Conservation (phyloP, 2,329 filamentous ascomycete species). For the Parastagonospora nodorum region DNA sequence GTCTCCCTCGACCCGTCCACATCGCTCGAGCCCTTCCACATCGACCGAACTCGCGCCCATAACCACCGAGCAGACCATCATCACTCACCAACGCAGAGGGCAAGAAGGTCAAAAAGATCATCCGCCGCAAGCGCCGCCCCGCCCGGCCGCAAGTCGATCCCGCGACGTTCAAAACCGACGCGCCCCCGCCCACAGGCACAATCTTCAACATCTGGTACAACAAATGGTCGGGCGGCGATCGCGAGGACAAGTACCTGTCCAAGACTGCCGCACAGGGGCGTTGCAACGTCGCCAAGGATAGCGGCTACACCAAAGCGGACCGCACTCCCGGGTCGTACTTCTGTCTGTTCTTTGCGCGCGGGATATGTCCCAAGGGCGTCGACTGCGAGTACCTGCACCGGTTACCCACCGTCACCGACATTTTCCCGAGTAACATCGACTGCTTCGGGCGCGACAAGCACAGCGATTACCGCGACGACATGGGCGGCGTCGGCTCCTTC, state of each 20-base stretch:
- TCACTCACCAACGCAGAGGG: constrained; percentile 48
- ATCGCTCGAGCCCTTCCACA: constrained; percentile 22
- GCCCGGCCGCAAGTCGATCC: constrained; percentile 91
- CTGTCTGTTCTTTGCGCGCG: constrained; percentile 89
- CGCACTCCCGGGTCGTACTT: constrained; percentile 73
- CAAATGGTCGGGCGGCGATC: constrained; percentile 95
- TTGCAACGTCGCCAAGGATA: constrained; percentile 79
- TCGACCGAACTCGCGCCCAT: constrained; percentile 31
- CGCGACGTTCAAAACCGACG: constrained; percentile 78
- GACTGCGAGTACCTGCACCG: constrained; percentile 96
- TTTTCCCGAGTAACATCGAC: constrained; percentile 93
- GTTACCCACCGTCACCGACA: constrained; percentile 81
- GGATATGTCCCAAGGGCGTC: constrained; percentile 79
- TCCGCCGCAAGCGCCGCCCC: constrained; percentile 86
- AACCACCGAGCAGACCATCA: constrained; percentile 35
- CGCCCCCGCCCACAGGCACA: constrained; percentile 88
- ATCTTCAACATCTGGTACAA: constrained; percentile 99
- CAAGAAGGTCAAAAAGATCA: constrained; percentile 86
- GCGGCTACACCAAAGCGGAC: constrained; percentile 57
- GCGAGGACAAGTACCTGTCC: constrained; percentile 86
- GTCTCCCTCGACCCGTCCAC: neutral
- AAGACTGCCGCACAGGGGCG: constrained; percentile 82
- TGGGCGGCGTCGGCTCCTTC: constrained; percentile 95
- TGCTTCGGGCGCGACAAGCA: constrained; percentile 95
- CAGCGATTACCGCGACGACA: constrained; percentile 91